Evolutionary conservation across 2,329 filamentous ascomycete genomes (phyloP), one percentile per base, ranked within the genome.

Genomic region (Drechslera avenae): DNA sequence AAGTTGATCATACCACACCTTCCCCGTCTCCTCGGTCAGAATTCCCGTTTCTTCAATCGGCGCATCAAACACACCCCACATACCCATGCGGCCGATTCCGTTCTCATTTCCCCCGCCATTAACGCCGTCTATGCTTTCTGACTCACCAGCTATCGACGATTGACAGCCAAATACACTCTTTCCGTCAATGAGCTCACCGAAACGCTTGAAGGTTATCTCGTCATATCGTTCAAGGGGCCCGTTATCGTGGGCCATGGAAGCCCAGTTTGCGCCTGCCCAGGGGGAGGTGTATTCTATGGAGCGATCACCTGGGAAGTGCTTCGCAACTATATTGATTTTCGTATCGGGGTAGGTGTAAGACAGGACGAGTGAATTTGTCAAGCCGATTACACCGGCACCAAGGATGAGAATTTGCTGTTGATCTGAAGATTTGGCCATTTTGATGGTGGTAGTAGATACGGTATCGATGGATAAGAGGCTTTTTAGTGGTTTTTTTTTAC

Each of bases 261-360:
- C 72, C 69, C 86, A 87, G 67, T 94, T 93, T 55, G 90, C 91
- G 12, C 91, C 91, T 3, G 91, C 91, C 88, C 90, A 95, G 1
- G 90, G 91, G 5, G 90, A 95, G 0, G 90, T 87, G 72, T 96
- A 97, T 78, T 95, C 88, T 60, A 92, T 87, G 60, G 93, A 89
- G 73, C 93, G 94, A 76, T 97, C 92, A 30, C 92, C 92, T 0
- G 92, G 92, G 88, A 96, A 94, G 72, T 96, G 89, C 68, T 93
- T 95, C 4, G 90, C 88, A 26, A 91, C 78, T 30, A 95, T 79
- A 0, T 89, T 91, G 57, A 96, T 77, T 17, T 77, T 75, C 59
- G 86, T 81, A 2, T 71, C 62, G 1, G 78, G 75, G 33, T 76
- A 76, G 52, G 83, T 78, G 46, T 79, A 75, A 2, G 83, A 82